phyloP scores from a whole-genome alignment of 352 stramenopile genomes.

The Hyaloperonospora arabidopsidis region DNA sequence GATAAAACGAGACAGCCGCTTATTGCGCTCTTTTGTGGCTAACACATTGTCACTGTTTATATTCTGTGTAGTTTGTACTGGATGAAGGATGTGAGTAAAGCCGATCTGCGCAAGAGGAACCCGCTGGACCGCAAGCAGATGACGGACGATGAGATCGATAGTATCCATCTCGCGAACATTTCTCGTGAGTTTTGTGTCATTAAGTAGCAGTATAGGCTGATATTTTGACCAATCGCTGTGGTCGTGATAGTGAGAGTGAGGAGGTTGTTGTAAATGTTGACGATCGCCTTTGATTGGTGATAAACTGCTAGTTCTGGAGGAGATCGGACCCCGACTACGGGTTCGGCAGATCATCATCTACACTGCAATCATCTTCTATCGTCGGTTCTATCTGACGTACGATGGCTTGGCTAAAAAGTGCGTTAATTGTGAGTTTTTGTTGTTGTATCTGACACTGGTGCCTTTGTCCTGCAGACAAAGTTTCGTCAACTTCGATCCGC shows the following conservation, averaged over 20 bases:
- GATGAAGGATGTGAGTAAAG: conserved; percentile 82
- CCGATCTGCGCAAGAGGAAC: conserved; percentile 73
- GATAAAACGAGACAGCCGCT: background rate
- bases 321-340: conserved; percentile 69
- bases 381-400: conserved; percentile 85
- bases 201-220: no score
- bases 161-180: conserved; percentile 85
- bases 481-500: conserved; percentile 85
- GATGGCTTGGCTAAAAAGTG: background rate
- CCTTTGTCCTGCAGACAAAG: conserved; percentile 51
- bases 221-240: background rate
- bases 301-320: conserved; percentile 58
- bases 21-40: background rate
- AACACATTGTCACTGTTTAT: background rate
- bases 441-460: background rate
- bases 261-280: background rate
- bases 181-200: conserved; percentile 47
- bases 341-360: conserved; percentile 88
- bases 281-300: conserved; percentile 1
- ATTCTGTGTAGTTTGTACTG: conserved; percentile 58
- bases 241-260: background rate
- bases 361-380: conserved; percentile 86
- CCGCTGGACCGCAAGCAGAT: conserved; percentile 65
- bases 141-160: conserved; percentile 80
- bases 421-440: background rate